Percentiles rank a stretch among this genome's conserved stretches.
Conservation (phyloP, 306 rosid genomes). For the Mimosa pudica region DNA sequence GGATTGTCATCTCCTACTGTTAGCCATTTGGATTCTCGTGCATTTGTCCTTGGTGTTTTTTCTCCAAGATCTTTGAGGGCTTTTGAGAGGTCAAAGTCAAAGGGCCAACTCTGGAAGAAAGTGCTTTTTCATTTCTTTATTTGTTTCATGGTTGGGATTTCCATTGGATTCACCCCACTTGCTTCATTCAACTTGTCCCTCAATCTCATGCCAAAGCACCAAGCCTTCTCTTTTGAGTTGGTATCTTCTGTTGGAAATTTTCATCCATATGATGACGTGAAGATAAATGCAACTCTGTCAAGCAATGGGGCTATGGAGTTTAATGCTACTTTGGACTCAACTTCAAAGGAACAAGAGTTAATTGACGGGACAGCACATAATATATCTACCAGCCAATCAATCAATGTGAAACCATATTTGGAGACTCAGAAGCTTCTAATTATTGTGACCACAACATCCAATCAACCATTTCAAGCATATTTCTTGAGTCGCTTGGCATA, state of each 20-base stretch:
- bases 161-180: conserved; percentile 72
- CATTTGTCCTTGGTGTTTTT: conserved; percentile 52
- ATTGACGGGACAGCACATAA: conserved; percentile 36
- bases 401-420: conserved; percentile 41
- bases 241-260: conserved; percentile 51
- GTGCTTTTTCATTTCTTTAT: conserved; percentile 63
- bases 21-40: conserved; percentile 48
- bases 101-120: conserved; percentile 73
- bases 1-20: conserved; percentile 51
- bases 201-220: conserved; percentile 62
- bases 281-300: conserved; percentile 31
- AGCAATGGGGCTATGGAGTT: conserved; percentile 32
- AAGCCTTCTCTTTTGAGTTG: conserved; percentile 64
- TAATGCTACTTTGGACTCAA: conserved; percentile 45
- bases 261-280: conserved; percentile 42
- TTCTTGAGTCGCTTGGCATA: conserved; percentile 74
- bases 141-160: conserved; percentile 70
- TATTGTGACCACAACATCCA: conserved; percentile 71
- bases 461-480: conserved; percentile 66
- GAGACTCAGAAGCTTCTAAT: conserved; percentile 72
- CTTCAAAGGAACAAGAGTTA: conserved; percentile 32
- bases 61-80: conserved; percentile 60
- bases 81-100: conserved; percentile 66
- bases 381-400: conserved; percentile 19
- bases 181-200: conserved; percentile 54